Evolutionary conservation across 169 alveolate species (phyloP).

Genomic region (Sarcocystis neurona): DNA sequence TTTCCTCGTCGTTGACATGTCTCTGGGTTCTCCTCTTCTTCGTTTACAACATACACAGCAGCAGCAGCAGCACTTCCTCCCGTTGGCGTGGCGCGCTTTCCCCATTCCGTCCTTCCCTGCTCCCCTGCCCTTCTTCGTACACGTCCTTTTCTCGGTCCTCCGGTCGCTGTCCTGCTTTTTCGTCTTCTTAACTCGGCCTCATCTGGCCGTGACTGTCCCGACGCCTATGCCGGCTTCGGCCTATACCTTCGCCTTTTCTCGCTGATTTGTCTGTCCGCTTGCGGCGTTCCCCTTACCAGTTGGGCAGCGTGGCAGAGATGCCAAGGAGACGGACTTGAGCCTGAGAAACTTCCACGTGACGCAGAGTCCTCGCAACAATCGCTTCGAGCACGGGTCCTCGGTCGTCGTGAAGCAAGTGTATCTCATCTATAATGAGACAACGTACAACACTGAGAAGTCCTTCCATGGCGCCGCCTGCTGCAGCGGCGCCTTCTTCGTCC

Average conservation of each 20-base stretch:
- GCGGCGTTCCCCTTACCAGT: conserved; percentile 77
- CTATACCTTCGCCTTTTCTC: neutral
- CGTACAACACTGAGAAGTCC: conserved; percentile 38
- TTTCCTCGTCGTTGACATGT: too few species aligned
- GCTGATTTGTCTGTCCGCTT: neutral
- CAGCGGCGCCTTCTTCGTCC: neutral
- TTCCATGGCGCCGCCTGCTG: neutral
- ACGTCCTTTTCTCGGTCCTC: too few species aligned
- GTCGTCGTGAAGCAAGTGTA: conserved; percentile 96
- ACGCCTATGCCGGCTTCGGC: too few species aligned
- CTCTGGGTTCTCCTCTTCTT: too few species aligned
- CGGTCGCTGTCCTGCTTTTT: too few species aligned
- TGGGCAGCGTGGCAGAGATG: conserved; percentile 99
- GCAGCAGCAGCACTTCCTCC: too few species aligned
- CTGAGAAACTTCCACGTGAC: conserved; percentile 82
- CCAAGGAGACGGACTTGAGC: conserved; percentile 89
- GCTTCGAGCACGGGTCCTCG: conserved; percentile 99
- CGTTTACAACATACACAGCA: too few species aligned
- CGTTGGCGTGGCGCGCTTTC: too few species aligned
- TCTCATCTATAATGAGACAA: conserved; percentile 72
- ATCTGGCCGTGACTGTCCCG: neutral
- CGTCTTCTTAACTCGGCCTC: too few species aligned
- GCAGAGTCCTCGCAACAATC: conserved; percentile 96
- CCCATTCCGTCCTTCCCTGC: too few species aligned
- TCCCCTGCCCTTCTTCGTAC: too few species aligned